Percentiles rank a stretch among this genome's conserved stretches.
These are phyloP conservation scores for Sclerotinia nivalis DNA, from an alignment of 2,329 filamentous ascomycete genomes.

Conservation along the genomic window DNA sequence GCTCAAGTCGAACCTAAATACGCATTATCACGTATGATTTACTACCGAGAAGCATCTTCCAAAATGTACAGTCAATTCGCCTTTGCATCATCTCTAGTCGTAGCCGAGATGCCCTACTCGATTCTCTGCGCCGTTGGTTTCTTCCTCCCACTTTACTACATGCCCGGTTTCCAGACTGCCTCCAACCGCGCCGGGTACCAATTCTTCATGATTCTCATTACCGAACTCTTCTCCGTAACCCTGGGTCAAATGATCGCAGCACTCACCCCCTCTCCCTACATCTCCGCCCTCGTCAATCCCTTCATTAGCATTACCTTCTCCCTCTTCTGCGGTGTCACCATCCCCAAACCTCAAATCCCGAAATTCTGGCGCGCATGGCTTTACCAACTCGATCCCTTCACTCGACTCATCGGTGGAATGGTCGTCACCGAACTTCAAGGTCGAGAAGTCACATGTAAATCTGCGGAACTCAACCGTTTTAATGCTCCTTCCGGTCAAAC, in stretches of 20 bases:
- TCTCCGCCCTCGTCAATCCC: constrained; percentile 77
- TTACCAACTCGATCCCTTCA: constrained; percentile 82
- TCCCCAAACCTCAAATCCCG: constrained; percentile 76
- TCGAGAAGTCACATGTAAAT: constrained; percentile 60
- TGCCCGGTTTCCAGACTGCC: constrained; percentile 69
- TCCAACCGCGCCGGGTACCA: constrained; percentile 75
- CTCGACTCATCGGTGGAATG: constrained; percentile 76
- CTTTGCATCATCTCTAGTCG: constrained; percentile 75
- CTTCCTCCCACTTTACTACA: constrained; percentile 82
- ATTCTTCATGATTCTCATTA: constrained; percentile 81
- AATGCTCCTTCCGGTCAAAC: constrained; percentile 62
- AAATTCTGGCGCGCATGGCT: constrained; percentile 78
- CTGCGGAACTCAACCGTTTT: constrained; percentile 67
- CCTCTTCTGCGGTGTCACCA: constrained; percentile 85
- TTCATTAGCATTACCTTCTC: constrained; percentile 81
- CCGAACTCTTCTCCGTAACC: constrained; percentile 81
- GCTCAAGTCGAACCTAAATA: constrained; percentile 84
- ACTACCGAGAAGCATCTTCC: constrained; percentile 80
- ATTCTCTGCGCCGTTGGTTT: constrained; percentile 77
- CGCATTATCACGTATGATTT: constrained; percentile 75
- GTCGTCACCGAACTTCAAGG: constrained; percentile 75
- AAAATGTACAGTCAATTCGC: constrained; percentile 84
- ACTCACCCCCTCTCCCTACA: constrained; percentile 75
- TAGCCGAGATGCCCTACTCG: constrained; percentile 83
- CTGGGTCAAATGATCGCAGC: constrained; percentile 76